Percentiles rank a stretch among this genome's conserved stretches.
Evolutionary conservation across 2,329 filamentous ascomycete species (phyloP).

Genomic region (Penicillium italicum): DNA sequence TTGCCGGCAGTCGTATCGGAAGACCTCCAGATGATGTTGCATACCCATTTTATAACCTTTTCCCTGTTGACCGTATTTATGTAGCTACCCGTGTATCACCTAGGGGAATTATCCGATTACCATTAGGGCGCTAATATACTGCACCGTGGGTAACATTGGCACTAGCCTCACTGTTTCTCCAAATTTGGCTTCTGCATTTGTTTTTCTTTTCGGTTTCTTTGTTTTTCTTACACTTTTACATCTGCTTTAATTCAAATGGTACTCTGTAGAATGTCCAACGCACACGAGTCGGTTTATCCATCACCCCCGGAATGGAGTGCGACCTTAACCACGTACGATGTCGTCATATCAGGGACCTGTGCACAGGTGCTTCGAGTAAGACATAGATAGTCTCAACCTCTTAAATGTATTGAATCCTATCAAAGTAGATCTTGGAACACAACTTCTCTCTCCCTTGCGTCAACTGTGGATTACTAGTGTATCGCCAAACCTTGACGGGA

Average conservation of each 20-base stretch:
- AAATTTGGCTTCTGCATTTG: neutral
- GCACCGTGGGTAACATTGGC: conserved; percentile 18
- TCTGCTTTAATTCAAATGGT: neutral
- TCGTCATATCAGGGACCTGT: conserved; percentile 19
- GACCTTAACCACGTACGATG: conserved; percentile 7
- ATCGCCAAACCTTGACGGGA: conserved; percentile 39
- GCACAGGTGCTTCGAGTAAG: neutral
- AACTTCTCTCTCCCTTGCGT: conserved; percentile 28
- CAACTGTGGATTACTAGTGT: conserved; percentile 31
- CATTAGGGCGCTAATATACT: conserved; percentile 3
- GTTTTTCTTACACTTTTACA: neutral
- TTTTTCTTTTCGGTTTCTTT: neutral
- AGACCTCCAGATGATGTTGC: conserved; percentile 16
- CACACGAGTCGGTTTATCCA: conserved; percentile 2
- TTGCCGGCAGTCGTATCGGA: conserved; percentile 17
- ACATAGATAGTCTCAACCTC: neutral
- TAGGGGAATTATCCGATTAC: conserved; percentile 21
- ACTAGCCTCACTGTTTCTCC: neutral
- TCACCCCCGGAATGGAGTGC: conserved; percentile 7
- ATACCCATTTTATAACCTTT: conserved; percentile 9
- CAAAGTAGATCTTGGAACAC: neutral
- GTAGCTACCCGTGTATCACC: conserved; percentile 20
- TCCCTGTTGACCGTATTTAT: conserved; percentile 1
- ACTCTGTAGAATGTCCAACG: conserved; percentile 15
- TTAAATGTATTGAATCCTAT: neutral